These are phyloP conservation scores for Trapa incisa DNA, from an alignment of 345 rosid species.

Conservation along the genomic window DNA sequence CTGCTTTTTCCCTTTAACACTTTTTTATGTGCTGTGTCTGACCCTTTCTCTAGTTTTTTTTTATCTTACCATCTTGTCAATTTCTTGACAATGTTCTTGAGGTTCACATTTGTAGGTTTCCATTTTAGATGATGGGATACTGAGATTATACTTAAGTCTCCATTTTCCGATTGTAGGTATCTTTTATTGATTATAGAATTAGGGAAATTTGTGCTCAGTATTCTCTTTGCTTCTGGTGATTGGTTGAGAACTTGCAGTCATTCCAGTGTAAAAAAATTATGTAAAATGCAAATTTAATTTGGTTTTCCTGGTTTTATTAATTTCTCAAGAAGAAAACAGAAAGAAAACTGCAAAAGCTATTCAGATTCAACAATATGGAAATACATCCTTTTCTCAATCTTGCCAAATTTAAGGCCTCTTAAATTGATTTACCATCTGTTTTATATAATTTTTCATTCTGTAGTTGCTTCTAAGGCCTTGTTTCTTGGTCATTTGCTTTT, in stretches of 20 bases:
- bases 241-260: not conserved
- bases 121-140: not conserved
- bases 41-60: no score
- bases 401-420: not conserved
- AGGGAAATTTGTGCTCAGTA: not conserved
- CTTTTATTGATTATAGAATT: not conserved
- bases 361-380: not conserved
- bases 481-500: conserved; percentile 8
- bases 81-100: no score
- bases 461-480: conserved; percentile 1
- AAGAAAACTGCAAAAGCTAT: not conserved
- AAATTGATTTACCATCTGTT: not conserved
- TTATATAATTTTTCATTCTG: not conserved
- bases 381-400: not conserved
- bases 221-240: not conserved
- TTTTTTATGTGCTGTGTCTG: no score
- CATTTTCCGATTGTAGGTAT: not conserved
- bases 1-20: no score
- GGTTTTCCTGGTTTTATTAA: not conserved
- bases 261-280: not conserved
- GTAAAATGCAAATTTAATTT: not conserved
- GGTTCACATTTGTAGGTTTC: no score
- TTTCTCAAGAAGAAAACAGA: not conserved
- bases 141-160: not conserved
- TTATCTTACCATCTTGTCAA: no score